Conservation (phyloP, 257 asterid species). For the Handroanthus guayacan region DNA sequence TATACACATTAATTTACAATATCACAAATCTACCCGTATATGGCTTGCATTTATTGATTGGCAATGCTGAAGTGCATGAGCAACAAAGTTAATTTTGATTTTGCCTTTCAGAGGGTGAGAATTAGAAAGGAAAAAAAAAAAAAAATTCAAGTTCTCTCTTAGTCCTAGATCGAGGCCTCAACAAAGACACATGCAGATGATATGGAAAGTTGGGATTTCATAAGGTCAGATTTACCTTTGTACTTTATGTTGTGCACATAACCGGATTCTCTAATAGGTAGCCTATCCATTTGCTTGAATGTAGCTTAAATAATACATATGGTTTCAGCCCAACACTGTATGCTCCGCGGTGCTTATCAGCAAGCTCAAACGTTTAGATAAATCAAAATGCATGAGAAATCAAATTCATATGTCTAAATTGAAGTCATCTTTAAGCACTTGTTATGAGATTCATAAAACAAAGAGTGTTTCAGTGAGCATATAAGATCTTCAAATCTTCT, state of each 20-base stretch:
- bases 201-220: neutral
- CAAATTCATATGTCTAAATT: no score
- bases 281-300: no score
- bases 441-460: no score
- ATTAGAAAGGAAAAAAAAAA: no score
- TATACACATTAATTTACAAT: neutral
- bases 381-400: no score
- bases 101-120: neutral
- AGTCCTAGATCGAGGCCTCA: neutral
- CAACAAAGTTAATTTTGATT: neutral
- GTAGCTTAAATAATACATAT: no score
- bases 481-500: no score
- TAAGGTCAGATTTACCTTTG: constrained; percentile 55
- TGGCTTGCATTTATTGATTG: neutral
- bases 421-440: no score
- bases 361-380: no score
- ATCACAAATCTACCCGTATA: neutral
- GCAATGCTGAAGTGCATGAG: neutral
- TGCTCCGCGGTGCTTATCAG: no score
- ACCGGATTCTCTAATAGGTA: constrained; percentile 94
- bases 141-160: neutral
- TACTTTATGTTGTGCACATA: constrained; percentile 84
- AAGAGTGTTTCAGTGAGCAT: no score
- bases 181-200: neutral
- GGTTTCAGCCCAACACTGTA: no score